Evolutionary conservation across 306 rosid species (phyloP), one percentile per base, ranked within the genome.

Genomic region (Dryas drummondii): DNA sequence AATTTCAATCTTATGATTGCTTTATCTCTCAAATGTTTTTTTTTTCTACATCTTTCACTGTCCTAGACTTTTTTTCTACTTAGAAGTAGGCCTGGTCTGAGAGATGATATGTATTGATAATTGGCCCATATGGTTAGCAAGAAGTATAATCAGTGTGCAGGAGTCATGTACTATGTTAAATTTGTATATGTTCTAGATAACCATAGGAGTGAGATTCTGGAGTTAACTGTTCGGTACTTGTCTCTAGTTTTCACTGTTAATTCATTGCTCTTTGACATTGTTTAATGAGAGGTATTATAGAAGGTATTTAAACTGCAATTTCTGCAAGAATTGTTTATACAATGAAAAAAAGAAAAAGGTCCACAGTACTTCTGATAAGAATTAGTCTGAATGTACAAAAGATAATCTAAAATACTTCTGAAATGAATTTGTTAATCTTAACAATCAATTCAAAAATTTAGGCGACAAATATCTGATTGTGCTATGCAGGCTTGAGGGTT

Each of bases 401-500:
- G 41, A 58, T 22, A 40, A 15, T 70, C 52, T 68, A 48, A 49
- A 42, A 37, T 46, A 5, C 32, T 5, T 54, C 15, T 6, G 61
- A n/a, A 11, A 59, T 1, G 17, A 15, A 4, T 27, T 9, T 58
- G 6, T 68, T 48, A 50, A 58, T n/a, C 3, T n/a, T 32, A 59
- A 67, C 68, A 46, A 58, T 46, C 40, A 27, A 4, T 63, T 64
- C 67, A 54, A 66, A 66, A 72, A 47, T 46, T 53, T n/a, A 69
- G 65, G 16, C 56, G 46, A 70, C 6, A 62, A 26, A 19, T 60
- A 57, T 80, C 9, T 78, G 60, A 56, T 67, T 60, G 19, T 41
- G 59, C 44, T 69, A 68, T 78, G 84, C 91, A 94, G 98, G 98
- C 81, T 82, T 86, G 84, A 87, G 92, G 84, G 86, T 71, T 67